phyloP scores from a whole-genome alignment of 345 rosid genomes.

The Eucalyptus cloeziana region DNA sequence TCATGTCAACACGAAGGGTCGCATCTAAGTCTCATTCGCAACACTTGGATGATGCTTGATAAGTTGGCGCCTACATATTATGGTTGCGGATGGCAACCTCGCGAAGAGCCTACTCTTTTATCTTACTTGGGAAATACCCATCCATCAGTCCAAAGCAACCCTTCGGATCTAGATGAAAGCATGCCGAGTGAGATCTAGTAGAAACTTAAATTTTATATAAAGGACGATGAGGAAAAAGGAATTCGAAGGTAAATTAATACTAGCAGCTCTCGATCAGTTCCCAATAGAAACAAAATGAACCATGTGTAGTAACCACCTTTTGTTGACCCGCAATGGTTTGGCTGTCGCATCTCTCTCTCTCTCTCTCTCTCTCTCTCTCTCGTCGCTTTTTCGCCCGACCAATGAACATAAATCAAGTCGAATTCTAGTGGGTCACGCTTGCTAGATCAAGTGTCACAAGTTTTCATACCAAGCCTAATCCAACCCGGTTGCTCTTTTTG shows the following conservation, averaged over 20 bases:
- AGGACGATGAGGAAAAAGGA: neutral
- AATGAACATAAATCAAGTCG: too few species aligned
- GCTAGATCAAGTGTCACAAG: too few species aligned
- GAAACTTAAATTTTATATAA: neutral
- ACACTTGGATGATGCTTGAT: neutral
- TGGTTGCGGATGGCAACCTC: rapidly evolving
- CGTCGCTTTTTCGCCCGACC: too few species aligned
- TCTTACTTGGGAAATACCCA: neutral
- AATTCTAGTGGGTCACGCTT: too few species aligned
- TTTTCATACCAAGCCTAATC: too few species aligned
- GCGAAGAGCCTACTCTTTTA: neutral
- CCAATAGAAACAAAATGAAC: neutral
- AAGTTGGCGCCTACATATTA: neutral
- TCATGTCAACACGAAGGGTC: neutral
- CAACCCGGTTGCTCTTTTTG: too few species aligned
- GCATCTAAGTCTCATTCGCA: neutral
- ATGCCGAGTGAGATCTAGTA: neutral
- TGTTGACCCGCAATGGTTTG: neutral
- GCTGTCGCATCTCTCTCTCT: too few species aligned
- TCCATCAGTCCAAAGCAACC: neutral
- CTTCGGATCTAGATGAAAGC: neutral
- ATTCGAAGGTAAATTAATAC: neutral
- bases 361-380: too few species aligned
- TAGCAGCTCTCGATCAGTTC: neutral
- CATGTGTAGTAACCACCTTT: neutral